Evolutionary conservation across 176 grass and related monocot genomes (phyloP).

Genomic region (Phragmites australis): DNA sequence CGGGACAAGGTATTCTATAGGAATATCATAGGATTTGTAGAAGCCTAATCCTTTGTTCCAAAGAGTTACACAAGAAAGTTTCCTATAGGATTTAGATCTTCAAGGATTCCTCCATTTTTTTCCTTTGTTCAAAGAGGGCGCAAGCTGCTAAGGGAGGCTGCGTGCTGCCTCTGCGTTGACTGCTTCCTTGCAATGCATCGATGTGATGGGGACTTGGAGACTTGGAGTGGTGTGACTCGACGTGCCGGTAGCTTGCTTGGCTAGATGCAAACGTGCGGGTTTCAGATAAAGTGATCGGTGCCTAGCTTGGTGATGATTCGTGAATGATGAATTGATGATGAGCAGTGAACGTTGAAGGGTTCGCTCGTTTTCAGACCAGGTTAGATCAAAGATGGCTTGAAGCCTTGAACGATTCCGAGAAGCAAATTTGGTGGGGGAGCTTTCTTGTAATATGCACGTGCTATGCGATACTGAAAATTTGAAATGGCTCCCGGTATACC

Average conservation of each 20-base stretch:
- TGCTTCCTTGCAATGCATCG: not conserved
- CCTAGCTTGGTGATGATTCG: not conserved
- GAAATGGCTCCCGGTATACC: not conserved
- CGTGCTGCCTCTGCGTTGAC: not conserved
- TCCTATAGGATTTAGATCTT: no score
- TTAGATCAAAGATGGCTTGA: not conserved
- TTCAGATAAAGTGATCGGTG: not conserved
- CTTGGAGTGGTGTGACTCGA: not conserved
- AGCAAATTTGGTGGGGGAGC: not conserved
- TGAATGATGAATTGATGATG: not conserved
- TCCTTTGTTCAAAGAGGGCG: no score
- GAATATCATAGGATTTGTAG: no score
- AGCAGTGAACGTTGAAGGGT: not conserved
- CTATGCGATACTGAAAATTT: not conserved
- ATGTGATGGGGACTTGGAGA: not conserved
- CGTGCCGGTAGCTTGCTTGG: not conserved
- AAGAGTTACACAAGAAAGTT: no score
- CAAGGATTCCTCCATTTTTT: no score
- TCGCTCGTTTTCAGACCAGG: not conserved
- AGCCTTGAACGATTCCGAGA: not conserved
- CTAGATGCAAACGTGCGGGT: slow-evolving; percentile 11
- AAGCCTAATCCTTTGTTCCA: no score
- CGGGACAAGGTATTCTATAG: no score
- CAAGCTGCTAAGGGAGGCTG: no score
- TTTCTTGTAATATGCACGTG: not conserved